Base-by-base conservation (phyloP, 805 yeast genomes). In the Saccharomycopsis fibuligera region DNA sequence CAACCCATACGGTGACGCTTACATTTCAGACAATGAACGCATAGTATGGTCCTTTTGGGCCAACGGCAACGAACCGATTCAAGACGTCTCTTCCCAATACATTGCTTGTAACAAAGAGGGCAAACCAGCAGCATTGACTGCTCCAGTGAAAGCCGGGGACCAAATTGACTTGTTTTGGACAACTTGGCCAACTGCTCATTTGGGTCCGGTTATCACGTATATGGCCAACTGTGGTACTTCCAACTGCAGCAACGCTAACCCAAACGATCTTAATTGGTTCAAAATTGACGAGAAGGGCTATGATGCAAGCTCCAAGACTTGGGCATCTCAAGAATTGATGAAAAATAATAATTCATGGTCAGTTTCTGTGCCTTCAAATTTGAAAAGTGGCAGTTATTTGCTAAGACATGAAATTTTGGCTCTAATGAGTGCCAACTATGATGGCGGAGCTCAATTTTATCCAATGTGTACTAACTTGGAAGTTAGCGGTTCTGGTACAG, bases 321-420 rank as follows among this genome's bases (percentile, higher is more conserved):
- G 55, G 55, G 55, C 55, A n/a, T 23, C 37, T 6, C 27, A 45
- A 24, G 45, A 42, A 25, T 41, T 51, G 8, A 46, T 49, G 27
- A 30, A 42, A 6, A 47, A 47, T n/a, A 30, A 33, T 30, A 45
- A 52, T 5, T 49, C 51, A 8, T 49, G 48, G 36, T 30, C 51
- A 8, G 47, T 51, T 14, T 31, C 47, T n/a, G 29, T 51, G 6
- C 55, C 55, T 12, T 43, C 46, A 6, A 40, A 51, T 24, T 31
- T 51, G 24, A 39, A 23, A 19, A 25, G 54, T 9, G 55, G 54
- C 12, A 49, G 44, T n/a, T 51, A 51, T 24, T 30, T 51, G 14
- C 29, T 51, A 10, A 51, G 55, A 19, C 55, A 51, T 17, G 54
- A 51, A 29, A 27, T 50, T 19, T 35, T 51, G 23, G 54, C 55